Evolutionary conservation across 306 rosid species (phyloP), one percentile per base, ranked within the genome.

Genomic region (Mimosa pudica): DNA sequence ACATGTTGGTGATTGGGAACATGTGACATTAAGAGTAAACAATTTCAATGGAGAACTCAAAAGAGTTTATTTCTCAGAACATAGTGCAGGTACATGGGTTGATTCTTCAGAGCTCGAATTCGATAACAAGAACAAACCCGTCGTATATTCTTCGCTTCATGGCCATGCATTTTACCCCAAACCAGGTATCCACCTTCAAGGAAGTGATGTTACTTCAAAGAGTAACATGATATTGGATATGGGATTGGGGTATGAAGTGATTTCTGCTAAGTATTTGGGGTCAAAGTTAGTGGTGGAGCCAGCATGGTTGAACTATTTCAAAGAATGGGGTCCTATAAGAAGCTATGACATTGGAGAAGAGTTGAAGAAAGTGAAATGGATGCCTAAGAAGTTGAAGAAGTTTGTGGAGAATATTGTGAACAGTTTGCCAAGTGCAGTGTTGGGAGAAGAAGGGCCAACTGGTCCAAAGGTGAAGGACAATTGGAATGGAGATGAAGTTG

Each of bases 381-480:
- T 90, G 74, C 89, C 86, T 9, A 86, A 85, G 4, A 73, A n/a
- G 17, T 77, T 90, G 54, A 88, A 77, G 68, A 71, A 77, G 18
- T 58, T 76, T 3, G 73, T 90, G 9, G 60, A 16, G 46, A 82
- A 68, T 2, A 57, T 81, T 9, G 60, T 88, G 8, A 75, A 14
- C 7, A 79, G 80, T 20, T 46, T 90, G 18, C 94, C 90, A 1
- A 4, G 48, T 74, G 94, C 88, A 64, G 30, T 90, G 5, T 60
- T 83, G 17, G 92, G 92, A 10, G 90, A 86, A 60, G 89, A 88
- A 73, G 92, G 92, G 3, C 94, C 94, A 17, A 90, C 94, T 0
- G 94, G 92, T 52, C 94, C 92, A 9, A 90, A 88, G 78, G 16
- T 86, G 80, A 86, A 90, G 79, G 62, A 4, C 10, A 86, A 24